These are phyloP conservation scores for Cucurbita pepo DNA, from an alignment of 306 rosid genomes.

Conservation along the genomic window DNA sequence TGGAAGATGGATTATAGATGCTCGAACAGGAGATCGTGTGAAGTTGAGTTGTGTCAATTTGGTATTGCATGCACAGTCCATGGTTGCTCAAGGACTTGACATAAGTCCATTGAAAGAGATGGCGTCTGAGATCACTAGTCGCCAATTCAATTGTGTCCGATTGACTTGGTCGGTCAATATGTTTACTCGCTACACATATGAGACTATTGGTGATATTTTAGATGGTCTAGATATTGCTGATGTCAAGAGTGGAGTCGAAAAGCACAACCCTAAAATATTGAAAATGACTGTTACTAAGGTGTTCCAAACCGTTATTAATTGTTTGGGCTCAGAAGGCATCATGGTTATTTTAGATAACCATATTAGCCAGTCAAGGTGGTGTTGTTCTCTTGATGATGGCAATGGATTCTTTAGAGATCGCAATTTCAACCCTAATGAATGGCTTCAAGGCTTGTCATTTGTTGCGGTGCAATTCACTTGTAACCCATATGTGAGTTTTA, in stretches of 20 bases:
- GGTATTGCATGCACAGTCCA: conserved; percentile 26
- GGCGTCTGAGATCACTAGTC: background rate
- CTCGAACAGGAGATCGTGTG: conserved; percentile 12
- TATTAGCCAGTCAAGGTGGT: conserved; percentile 45
- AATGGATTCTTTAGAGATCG: conserved; percentile 40
- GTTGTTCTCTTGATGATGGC: conserved; percentile 31
- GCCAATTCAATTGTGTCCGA: conserved; percentile 28
- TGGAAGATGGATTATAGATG: conserved; percentile 32
- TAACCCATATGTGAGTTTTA: conserved; percentile 11
- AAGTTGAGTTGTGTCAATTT: conserved; percentile 27
- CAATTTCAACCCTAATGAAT: conserved; percentile 32
- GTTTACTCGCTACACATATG: conserved; percentile 22
- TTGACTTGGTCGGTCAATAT: conserved; percentile 31
- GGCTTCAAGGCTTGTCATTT: conserved; percentile 29
- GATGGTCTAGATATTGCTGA: background rate
- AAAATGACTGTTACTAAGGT: conserved; percentile 19
- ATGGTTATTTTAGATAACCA: conserved; percentile 38
- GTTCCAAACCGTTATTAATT: conserved; percentile 16
- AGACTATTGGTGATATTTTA: conserved; percentile 2
- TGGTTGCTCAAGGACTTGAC: conserved; percentile 31
- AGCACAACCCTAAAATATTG: conserved; percentile 18
- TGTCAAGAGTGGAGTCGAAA: conserved; percentile 9
- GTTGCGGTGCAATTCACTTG: conserved; percentile 18
- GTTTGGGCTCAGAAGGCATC: conserved; percentile 16
- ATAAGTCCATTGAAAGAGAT: no score